These are phyloP conservation scores for Solanum tacnaense DNA, from an alignment of 257 asterid species.

Conservation along the genomic window DNA sequence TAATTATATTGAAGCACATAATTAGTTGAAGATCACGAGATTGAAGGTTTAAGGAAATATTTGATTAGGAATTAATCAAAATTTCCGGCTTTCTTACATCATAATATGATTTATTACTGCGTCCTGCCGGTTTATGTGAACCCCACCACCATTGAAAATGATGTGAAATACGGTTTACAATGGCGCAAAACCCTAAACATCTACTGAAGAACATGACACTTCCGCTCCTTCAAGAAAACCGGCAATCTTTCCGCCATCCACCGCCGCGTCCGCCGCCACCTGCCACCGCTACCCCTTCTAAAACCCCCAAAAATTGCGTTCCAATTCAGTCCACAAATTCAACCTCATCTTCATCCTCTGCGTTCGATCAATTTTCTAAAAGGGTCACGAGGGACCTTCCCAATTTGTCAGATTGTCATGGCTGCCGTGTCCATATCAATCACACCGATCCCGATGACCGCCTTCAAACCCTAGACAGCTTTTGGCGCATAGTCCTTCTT, in stretches of 20 bases:
- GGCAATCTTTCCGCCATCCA: neutral
- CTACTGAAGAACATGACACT: neutral
- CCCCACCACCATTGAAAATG: neutral
- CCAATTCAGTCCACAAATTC: neutral
- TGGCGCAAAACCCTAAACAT: neutral
- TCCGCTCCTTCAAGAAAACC: neutral
- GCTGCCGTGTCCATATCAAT: conserved; percentile 52
- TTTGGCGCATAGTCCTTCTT: conserved; percentile 83
- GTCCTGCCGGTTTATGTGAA: neutral
- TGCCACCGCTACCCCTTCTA: neutral
- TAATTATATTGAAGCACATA: neutral
- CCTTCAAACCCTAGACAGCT: conserved; percentile 60
- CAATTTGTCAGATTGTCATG: conserved; percentile 72
- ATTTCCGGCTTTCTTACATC: neutral
- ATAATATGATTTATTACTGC: neutral
- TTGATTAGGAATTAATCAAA: neutral
- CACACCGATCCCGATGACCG: conserved; percentile 57
- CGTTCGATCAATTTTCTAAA: conserved; percentile 6
- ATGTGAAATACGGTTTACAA: neutral
- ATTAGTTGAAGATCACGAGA: neutral
- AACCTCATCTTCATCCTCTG: neutral
- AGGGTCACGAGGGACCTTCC: conserved; percentile 66
- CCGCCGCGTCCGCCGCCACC: conserved; percentile 1
- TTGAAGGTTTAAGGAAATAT: neutral
- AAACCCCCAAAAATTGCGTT: neutral